phyloP scores from a whole-genome alignment of 2,329 filamentous ascomycete genomes.

The Teratosphaeria destructans region DNA sequence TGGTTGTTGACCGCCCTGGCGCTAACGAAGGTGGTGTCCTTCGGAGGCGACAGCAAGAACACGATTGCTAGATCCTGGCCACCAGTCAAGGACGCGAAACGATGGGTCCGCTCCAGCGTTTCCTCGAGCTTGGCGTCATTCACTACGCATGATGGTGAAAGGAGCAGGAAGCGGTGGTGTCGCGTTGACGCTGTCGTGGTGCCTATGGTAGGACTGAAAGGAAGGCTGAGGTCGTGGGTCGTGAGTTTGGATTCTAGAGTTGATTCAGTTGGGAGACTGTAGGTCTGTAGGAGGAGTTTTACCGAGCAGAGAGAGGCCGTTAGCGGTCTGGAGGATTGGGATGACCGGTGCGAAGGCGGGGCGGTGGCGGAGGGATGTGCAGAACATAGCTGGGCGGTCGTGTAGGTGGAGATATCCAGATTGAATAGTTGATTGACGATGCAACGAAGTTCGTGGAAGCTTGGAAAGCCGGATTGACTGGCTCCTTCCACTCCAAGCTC shows the following conservation, averaged over 20 bases:
- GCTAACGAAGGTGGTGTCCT: slow-evolving; percentile 6
- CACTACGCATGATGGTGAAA: slow-evolving; percentile 17
- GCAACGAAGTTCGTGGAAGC: background rate
- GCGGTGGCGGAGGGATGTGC: slow-evolving; percentile 29
- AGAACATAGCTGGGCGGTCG: slow-evolving; percentile 26
- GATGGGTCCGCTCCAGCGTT: slow-evolving; percentile 23
- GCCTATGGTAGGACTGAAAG: slow-evolving; percentile 8
- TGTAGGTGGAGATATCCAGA: background rate
- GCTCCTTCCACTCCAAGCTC: background rate
- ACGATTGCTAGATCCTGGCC: slow-evolving; percentile 21
- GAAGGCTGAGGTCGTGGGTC: slow-evolving; percentile 28
- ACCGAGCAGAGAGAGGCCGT: slow-evolving; percentile 24
- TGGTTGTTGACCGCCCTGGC: slow-evolving; percentile 2
- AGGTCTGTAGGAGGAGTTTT: background rate
- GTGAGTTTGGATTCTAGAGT: slow-evolving; percentile 22
- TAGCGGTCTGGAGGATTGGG: slow-evolving; percentile 17
- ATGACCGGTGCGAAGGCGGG: slow-evolving; percentile 29
- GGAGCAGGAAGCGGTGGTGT: slow-evolving; percentile 22
- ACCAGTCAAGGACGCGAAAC: slow-evolving; percentile 20
- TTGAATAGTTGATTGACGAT: background rate
- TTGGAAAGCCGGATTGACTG: background rate
- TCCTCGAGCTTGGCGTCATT: slow-evolving; percentile 7
- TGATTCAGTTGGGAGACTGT: background rate
- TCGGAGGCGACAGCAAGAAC: slow-evolving; percentile 18
- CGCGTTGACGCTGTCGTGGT: slow-evolving; percentile 1